phyloP scores from a whole-genome alignment of 2,329 filamentous ascomycete species.

The Trichoderma sp. region DNA sequence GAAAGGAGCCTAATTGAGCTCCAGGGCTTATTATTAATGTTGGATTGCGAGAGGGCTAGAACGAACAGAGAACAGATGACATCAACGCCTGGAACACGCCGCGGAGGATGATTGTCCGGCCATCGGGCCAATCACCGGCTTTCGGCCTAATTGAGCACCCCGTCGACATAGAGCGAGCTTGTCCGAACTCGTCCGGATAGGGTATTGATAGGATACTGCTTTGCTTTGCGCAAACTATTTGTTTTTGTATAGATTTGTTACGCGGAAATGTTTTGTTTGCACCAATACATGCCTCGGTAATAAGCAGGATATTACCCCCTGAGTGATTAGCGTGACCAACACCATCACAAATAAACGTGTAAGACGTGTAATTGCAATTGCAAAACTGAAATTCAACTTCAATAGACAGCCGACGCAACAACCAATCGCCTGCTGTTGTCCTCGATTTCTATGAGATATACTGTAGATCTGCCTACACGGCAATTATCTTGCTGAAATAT shows the following conservation, averaged over 20 bases:
- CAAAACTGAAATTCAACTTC: neutral
- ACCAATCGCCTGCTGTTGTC: too few relatives aligned
- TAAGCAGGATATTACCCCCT: neutral
- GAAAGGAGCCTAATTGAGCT: neutral
- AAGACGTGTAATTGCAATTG: neutral
- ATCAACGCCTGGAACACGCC: neutral
- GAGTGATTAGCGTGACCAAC: neutral
- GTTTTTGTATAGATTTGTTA: neutral
- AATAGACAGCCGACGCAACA: neutral
- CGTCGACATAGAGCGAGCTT: neutral
- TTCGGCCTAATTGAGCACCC: neutral
- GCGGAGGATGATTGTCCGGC: neutral
- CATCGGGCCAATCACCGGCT: neutral
- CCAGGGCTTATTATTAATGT: neutral
- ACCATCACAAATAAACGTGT: neutral
- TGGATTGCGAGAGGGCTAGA: neutral
- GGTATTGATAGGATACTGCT: neutral
- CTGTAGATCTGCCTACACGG: too few relatives aligned
- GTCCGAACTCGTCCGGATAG: conserved; percentile 3
- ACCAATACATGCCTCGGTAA: too few relatives aligned
- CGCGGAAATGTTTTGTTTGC: neutral
- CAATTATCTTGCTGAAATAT: neutral
- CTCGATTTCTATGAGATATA: too few relatives aligned
- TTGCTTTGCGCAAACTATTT: neutral
- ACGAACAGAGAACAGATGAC: neutral